phyloP scores from a whole-genome alignment of 805 yeast genomes.

The Cyberlindnera subsufficiens region DNA sequence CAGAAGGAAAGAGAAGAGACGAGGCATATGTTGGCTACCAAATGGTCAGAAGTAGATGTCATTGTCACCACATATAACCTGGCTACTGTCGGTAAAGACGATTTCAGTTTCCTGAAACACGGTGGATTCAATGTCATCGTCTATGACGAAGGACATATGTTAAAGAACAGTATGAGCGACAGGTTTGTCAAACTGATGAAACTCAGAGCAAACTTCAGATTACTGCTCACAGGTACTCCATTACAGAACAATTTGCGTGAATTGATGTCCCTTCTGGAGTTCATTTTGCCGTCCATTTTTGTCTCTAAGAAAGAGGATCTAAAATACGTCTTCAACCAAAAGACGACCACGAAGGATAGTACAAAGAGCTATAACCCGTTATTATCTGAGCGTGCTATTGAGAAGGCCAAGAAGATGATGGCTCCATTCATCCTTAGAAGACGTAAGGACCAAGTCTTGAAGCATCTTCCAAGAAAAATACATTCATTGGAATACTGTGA shows the following conservation, averaged over 20 bases:
- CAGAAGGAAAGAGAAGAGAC: constrained; percentile 80
- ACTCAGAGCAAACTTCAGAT: constrained; percentile 74
- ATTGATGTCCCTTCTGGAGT: constrained; percentile 82
- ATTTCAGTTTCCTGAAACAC: constrained; percentile 68
- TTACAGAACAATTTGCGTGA: constrained; percentile 89
- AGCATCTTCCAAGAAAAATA: constrained; percentile 77
- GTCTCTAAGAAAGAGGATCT: constrained; percentile 77
- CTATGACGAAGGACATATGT: constrained; percentile 97
- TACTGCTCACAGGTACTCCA: constrained; percentile 94
- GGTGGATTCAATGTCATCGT: constrained; percentile 82
- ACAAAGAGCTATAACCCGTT: constrained; percentile 64
- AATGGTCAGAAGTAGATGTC: constrained; percentile 65
- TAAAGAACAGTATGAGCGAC: constrained; percentile 84
- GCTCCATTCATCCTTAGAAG: constrained; percentile 93
- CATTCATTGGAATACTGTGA: constrained; percentile 63
- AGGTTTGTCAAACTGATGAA: constrained; percentile 84
- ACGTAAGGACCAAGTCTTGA: constrained; percentile 84
- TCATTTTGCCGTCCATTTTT: constrained; percentile 81
- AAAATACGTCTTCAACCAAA: constrained; percentile 79
- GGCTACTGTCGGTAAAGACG: constrained; percentile 83
- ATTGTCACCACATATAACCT: constrained; percentile 90
- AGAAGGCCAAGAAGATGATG: constrained; percentile 96
- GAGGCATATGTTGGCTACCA: constrained; percentile 56
- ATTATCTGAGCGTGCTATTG: constrained; percentile 84
- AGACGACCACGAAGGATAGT: constrained; percentile 59